Evolutionary conservation across 306 rosid species (phyloP).

Genomic region (Clitoria ternatea): DNA sequence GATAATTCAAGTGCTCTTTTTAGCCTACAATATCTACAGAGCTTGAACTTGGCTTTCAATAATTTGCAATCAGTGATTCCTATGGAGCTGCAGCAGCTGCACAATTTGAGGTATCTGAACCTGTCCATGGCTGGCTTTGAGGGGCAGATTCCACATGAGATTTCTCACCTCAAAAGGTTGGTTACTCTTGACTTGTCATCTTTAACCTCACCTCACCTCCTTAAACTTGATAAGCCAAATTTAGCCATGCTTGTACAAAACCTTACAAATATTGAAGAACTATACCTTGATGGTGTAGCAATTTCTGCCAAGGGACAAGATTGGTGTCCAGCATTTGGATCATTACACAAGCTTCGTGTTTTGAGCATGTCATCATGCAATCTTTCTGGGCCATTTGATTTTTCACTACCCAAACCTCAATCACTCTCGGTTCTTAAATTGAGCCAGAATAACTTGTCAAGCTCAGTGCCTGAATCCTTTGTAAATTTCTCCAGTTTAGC

Average conservation of each 20-base stretch:
- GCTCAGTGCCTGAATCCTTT: slow-evolving; percentile 27
- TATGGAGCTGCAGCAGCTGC: neutral
- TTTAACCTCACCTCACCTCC: neutral
- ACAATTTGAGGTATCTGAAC: slow-evolving; percentile 24
- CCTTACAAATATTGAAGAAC: slow-evolving; percentile 26
- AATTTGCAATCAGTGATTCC: slow-evolving; percentile 13
- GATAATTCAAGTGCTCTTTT: slow-evolving; percentile 23
- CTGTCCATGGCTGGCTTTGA: slow-evolving; percentile 30
- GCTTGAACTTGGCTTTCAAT: slow-evolving; percentile 23
- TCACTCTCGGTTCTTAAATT: neutral
- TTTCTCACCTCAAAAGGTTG: slow-evolving; percentile 27
- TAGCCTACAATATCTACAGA: slow-evolving; percentile 9
- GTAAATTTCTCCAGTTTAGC: slow-evolving; percentile 21
- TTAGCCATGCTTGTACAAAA: slow-evolving; percentile 18
- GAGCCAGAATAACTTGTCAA: slow-evolving; percentile 17
- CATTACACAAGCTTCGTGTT: neutral
- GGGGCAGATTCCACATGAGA: slow-evolving; percentile 29
- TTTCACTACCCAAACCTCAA: slow-evolving; percentile 21
- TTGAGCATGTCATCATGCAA: slow-evolving; percentile 35
- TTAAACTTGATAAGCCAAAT: slow-evolving; percentile 21
- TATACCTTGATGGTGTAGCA: slow-evolving; percentile 43
- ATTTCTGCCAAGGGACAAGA: slow-evolving; percentile 28
- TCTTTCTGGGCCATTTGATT: slow-evolving; percentile 38
- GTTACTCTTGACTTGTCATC: slow-evolving; percentile 30
- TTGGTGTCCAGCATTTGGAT: slow-evolving; percentile 41